Evolutionary conservation across 441 rosid species (phyloP).

Genomic region (Pelargonium cotyledonis): DNA sequence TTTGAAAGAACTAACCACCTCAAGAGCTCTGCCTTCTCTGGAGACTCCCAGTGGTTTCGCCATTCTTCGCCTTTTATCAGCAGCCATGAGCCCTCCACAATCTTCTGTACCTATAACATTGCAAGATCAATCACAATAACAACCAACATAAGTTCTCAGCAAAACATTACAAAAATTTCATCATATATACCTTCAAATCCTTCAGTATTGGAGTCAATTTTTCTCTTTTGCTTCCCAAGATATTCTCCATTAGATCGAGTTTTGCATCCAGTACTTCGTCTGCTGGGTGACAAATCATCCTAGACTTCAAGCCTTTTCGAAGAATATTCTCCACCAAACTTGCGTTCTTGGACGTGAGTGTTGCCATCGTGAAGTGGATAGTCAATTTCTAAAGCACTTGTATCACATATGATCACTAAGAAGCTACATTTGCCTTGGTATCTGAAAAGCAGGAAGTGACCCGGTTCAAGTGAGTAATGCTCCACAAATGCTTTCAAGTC

Average conservation of each 20-base stretch:
- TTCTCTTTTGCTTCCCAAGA: background rate
- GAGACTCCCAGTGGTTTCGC: background rate
- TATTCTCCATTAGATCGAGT: background rate
- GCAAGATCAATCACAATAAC: background rate
- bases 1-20: background rate
- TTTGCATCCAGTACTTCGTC: too few species aligned
- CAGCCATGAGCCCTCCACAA: background rate
- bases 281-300: too few species aligned
- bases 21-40: background rate
- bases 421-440: background rate
- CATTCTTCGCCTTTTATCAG: too few species aligned
- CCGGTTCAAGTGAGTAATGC: slow-evolving; percentile 4
- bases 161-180: background rate
- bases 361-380: background rate
- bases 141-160: background rate
- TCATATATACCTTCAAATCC: background rate
- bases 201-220: background rate
- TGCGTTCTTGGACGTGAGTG: too few species aligned
- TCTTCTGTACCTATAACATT: background rate
- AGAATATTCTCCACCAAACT: too few species aligned
- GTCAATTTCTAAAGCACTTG: slow-evolving; percentile 8
- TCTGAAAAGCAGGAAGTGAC: slow-evolving; percentile 8
- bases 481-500: slow-evolving; percentile 3
- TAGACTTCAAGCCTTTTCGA: too few species aligned
- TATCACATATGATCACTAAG: background rate